These are phyloP conservation scores for Melocanna baccifera DNA, from an alignment of 176 grass and related monocot species.

Conservation along the genomic window DNA sequence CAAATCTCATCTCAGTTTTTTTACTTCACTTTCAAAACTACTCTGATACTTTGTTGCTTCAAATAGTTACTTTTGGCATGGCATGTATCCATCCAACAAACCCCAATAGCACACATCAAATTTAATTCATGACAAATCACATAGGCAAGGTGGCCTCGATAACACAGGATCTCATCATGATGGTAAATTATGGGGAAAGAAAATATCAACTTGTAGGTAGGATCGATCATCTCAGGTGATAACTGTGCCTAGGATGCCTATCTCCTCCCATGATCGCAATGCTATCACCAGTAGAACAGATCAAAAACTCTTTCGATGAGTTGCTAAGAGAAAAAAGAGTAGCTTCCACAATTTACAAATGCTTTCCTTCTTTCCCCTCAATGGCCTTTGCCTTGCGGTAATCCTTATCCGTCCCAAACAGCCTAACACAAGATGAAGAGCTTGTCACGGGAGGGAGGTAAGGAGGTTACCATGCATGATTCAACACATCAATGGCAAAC, in stretches of 20 bases:
- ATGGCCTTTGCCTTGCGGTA: conserved; percentile 67
- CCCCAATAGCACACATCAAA: conserved; percentile 1
- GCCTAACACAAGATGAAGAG: conserved; percentile 38
- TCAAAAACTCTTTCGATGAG: conserved; percentile 31
- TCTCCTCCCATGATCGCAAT: conserved; percentile 13
- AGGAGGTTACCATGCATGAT: not conserved
- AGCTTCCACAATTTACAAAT: conserved; percentile 40
- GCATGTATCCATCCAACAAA: conserved; percentile 2
- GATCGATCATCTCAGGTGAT: conserved; percentile 3
- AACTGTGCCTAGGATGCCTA: not conserved
- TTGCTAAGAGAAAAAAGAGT: conserved; percentile 13
- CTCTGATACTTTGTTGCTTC: conserved; percentile 14
- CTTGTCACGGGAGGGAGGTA: not conserved
- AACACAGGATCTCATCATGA: conserved; percentile 30
- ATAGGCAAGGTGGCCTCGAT: conserved; percentile 21
- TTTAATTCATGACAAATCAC: conserved; percentile 24
- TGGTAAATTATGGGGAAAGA: conserved; percentile 25
- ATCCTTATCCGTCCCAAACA: conserved; percentile 80
- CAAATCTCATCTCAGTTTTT: not conserved
- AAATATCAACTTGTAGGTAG: conserved; percentile 6
- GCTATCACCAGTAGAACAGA: conserved; percentile 25
- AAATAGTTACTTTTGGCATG: not conserved
- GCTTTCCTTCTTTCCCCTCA: conserved; percentile 43
- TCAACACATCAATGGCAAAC: not conserved
- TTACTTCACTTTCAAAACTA: not conserved